Evolutionary conservation across 768 basidiomycete genomes (phyloP).

Genomic region (Lactarius hengduanensis): DNA sequence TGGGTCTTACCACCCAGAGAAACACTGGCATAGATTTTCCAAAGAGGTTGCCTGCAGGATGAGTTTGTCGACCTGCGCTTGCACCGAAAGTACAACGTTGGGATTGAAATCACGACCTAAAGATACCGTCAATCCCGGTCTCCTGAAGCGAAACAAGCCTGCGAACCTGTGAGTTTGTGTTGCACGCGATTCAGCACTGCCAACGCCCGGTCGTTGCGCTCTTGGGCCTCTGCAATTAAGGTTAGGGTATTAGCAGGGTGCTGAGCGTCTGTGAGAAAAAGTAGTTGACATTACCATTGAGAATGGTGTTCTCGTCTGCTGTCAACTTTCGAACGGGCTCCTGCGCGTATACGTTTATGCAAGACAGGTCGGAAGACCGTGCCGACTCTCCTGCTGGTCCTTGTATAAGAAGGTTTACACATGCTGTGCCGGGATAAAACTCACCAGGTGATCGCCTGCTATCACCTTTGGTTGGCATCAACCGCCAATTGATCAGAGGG

Average conservation of each 20-base stretch:
- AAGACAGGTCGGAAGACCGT: slow-evolving; percentile 59
- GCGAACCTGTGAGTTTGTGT: slow-evolving; percentile 86
- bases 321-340: slow-evolving; percentile 78
- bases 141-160: neutral
- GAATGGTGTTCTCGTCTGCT: slow-evolving; percentile 92
- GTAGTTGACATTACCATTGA: slow-evolving; percentile 61
- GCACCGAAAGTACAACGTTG: slow-evolving; percentile 67
- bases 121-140: slow-evolving; percentile 4
- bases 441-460: slow-evolving; percentile 65
- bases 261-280: too few relatives aligned
- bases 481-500: slow-evolving; percentile 94
- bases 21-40: slow-evolving; percentile 96
- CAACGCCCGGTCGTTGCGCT: slow-evolving; percentile 88
- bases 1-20: slow-evolving; percentile 79
- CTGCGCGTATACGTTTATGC: slow-evolving; percentile 72
- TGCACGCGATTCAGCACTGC: slow-evolving; percentile 94
- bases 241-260: neutral
- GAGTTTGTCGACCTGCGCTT: slow-evolving; percentile 85
- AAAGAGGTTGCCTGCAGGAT: slow-evolving; percentile 91
- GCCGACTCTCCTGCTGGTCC: slow-evolving; percentile 49
- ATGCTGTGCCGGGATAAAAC: slow-evolving; percentile 20
- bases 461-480: slow-evolving; percentile 83
- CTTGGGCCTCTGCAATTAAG: slow-evolving; percentile 58
- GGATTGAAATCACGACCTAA: slow-evolving; percentile 93
- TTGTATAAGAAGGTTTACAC: slow-evolving; percentile 8